These are phyloP conservation scores for Phytophthora pini DNA, from an alignment of 352 stramenopile genomes.

Conservation along the genomic window DNA sequence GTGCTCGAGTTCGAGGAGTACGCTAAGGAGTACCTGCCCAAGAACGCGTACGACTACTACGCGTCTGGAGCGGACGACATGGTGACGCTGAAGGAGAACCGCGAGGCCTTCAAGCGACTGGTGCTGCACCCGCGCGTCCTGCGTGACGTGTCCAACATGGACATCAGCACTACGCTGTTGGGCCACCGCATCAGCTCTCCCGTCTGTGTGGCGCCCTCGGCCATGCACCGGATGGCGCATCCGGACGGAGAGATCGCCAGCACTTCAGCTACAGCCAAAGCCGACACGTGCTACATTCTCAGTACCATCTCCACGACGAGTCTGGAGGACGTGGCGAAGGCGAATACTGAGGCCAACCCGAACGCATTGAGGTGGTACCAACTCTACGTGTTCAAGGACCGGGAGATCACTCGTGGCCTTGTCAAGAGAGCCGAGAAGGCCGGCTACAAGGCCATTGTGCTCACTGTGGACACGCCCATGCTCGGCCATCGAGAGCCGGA, in stretches of 20 bases:
- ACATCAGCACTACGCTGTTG: conserved; percentile 92
- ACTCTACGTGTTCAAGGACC: conserved; percentile 96
- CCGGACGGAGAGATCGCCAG: conserved; percentile 93
- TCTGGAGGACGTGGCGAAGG: conserved; percentile 59
- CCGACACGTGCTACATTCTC: conserved; percentile 92
- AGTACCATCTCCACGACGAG: conserved; percentile 81
- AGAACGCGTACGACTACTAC: conserved; percentile 94
- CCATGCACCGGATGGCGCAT: conserved; percentile 96
- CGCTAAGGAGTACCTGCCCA: conserved; percentile 88
- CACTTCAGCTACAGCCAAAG: conserved; percentile 79
- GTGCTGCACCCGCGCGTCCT: conserved; percentile 96
- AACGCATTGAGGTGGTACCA: conserved; percentile 94
- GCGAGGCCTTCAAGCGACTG: conserved; percentile 91
- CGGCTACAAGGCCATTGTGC: conserved; percentile 95
- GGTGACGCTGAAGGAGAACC: conserved; percentile 78
- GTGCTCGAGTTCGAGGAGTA: conserved; percentile 92
- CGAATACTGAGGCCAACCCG: conserved; percentile 64
- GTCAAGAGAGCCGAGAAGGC: conserved; percentile 91
- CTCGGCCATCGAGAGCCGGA: conserved; percentile 96
- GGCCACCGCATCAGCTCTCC: conserved; percentile 91
- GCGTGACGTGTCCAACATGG: conserved; percentile 93
- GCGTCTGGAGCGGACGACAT: conserved; percentile 94
- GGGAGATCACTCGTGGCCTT: conserved; percentile 92
- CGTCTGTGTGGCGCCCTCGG: conserved; percentile 92
- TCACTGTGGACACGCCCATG: conserved; percentile 97